Evolutionary conservation across 176 grass and related monocot genomes (phyloP).

Genomic region (Tillandsia fasciculata): DNA sequence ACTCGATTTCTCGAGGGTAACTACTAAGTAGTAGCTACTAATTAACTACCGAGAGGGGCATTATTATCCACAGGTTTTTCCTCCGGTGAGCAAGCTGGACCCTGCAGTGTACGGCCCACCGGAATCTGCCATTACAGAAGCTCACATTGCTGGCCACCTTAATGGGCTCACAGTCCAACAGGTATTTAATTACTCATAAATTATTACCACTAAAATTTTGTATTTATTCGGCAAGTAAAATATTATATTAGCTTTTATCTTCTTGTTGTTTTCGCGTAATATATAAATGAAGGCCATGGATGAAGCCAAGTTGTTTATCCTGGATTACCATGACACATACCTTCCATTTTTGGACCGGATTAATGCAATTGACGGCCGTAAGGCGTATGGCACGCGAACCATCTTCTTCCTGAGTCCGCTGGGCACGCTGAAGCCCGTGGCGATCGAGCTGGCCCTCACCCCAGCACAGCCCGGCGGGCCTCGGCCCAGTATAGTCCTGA

Average conservation of each 20-base stretch:
- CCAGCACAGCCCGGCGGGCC: constrained; percentile 39
- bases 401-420: constrained; percentile 69
- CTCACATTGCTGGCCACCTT: constrained; percentile 62
- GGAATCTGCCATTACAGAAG: constrained; percentile 73
- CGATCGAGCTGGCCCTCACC: constrained; percentile 75
- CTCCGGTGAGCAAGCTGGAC: constrained; percentile 77
- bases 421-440: constrained; percentile 88
- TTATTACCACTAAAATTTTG: background rate
- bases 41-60: background rate
- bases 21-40: background rate
- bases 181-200: constrained; percentile 25
- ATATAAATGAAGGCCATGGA: constrained; percentile 59
- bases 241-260: no score
- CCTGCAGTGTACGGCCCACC: constrained; percentile 58
- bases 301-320: constrained; percentile 63
- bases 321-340: constrained; percentile 72
- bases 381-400: constrained; percentile 75
- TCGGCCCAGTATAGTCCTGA: constrained; percentile 53
- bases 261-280: background rate
- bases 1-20: background rate
- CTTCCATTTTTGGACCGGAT: constrained; percentile 92
- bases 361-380: constrained; percentile 75
- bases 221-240: background rate
- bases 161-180: constrained; percentile 73
- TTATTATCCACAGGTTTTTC: constrained; percentile 55